These are phyloP conservation scores for Globisporangium heterothallicum DNA, from an alignment of 352 stramenopile species.

Conservation along the genomic window DNA sequence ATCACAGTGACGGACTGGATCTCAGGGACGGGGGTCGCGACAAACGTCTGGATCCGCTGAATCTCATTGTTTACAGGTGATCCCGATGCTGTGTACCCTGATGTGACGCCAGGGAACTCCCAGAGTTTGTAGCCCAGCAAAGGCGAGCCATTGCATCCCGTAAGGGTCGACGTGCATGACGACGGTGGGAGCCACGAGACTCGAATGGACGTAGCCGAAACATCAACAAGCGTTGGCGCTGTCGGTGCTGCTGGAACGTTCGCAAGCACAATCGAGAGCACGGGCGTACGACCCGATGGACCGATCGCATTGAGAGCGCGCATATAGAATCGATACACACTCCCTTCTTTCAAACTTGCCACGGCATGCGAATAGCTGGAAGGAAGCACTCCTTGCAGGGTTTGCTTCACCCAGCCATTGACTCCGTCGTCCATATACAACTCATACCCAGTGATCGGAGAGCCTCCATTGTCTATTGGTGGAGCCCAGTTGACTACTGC, in stretches of 20 bases:
- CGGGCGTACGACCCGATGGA: slow-evolving; percentile 67
- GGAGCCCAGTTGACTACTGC: slow-evolving; percentile 79
- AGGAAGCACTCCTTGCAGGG: slow-evolving; percentile 39
- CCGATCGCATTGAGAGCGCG: slow-evolving; percentile 82
- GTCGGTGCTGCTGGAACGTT: slow-evolving; percentile 53
- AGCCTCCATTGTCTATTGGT: slow-evolving; percentile 91
- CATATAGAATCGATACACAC: slow-evolving; percentile 92
- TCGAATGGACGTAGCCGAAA: slow-evolving; percentile 54
- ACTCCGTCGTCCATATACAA: slow-evolving; percentile 85
- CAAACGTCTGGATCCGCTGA: slow-evolving; percentile 86
- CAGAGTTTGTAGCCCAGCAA: slow-evolving; percentile 92
- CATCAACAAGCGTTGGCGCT: slow-evolving; percentile 52
- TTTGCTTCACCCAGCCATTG: slow-evolving; percentile 36
- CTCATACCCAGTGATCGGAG: slow-evolving; percentile 88
- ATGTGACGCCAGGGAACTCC: slow-evolving; percentile 81
- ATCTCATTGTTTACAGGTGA: slow-evolving; percentile 81
- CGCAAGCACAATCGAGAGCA: slow-evolving; percentile 88
- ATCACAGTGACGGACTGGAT: slow-evolving; percentile 70
- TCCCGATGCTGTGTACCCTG: slow-evolving; percentile 69
- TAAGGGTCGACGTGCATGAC: slow-evolving; percentile 64
- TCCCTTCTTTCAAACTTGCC: slow-evolving; percentile 60
- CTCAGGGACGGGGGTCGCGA: slow-evolving; percentile 47
- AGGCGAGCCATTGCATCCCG: slow-evolving; percentile 70
- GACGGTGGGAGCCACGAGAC: slow-evolving; percentile 62
- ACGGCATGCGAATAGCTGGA: slow-evolving; percentile 45